Percentiles rank a stretch among this genome's conserved stretches.
These are phyloP conservation scores for Secale cereale DNA, from an alignment of 176 grass and related monocot genomes.

Conservation along the genomic window DNA sequence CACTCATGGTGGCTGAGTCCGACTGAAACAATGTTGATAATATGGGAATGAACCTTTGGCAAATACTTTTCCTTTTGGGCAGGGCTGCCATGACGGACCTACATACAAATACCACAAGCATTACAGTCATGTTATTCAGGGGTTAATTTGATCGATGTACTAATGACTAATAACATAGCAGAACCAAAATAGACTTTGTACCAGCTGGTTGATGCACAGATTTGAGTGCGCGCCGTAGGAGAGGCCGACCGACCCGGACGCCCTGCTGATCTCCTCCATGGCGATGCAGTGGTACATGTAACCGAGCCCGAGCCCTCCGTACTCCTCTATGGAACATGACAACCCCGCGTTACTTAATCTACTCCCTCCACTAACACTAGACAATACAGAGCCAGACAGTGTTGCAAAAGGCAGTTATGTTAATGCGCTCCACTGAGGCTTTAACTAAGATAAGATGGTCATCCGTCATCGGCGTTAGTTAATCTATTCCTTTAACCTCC, in stretches of 20 bases:
- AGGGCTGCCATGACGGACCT: conserved; percentile 79
- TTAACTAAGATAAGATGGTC: background rate
- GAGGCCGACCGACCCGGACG: conserved; percentile 89
- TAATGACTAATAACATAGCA: background rate
- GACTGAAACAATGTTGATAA: background rate
- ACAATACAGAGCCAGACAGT: background rate
- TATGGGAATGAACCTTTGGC: conserved; percentile 50
- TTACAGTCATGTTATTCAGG: background rate
- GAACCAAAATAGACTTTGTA: conserved; percentile 18
- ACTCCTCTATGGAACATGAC: conserved; percentile 58
- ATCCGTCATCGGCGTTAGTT: background rate
- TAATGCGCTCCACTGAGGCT: background rate
- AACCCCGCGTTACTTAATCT: background rate
- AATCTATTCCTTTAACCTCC: background rate
- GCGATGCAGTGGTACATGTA: conserved; percentile 97
- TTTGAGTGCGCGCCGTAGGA: conserved; percentile 95
- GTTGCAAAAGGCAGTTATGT: background rate
- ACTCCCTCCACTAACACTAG: background rate
- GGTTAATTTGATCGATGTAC: background rate
- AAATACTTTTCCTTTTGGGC: conserved; percentile 76
- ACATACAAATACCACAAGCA: conserved; percentile 11
- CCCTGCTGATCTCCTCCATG: conserved; percentile 96
- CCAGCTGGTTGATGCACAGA: conserved; percentile 94
- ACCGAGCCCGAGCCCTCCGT: conserved; percentile 83
- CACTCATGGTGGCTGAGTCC: background rate